Base-by-base conservation (phyloP, 2,329 filamentous ascomycete genomes). In the Aspergillus viridinutans region DNA sequence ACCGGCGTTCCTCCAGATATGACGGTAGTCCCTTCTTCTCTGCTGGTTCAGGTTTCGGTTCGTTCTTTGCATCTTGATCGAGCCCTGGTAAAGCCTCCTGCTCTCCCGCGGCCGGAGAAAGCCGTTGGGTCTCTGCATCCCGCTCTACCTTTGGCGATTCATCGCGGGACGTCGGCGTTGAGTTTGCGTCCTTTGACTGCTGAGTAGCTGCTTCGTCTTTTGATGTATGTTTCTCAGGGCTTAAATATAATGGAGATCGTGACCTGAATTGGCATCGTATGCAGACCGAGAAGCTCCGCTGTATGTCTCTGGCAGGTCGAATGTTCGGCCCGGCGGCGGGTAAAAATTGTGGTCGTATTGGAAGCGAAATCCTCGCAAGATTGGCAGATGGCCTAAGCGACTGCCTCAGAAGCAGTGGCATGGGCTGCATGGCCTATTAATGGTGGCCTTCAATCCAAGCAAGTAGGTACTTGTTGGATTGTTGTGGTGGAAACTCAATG, bases 1-100 rank as follows among this genome's bases (percentile, higher is more conserved):
- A 86, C 71, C 85, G 75, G 52, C 80, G 79, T 17, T 75, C 72
- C 57, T 75, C 72, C 50, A 72, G 26, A 56, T 72, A 71, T 0
- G 72, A 75, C 6, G 72, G 72, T 6, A 75, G 64, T 12, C 69
- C 66, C 6, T 66, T 64, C 9, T 40, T 56, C 45, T 52, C 52
- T n/a, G 52, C 32, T 2, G 17, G 32, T 14, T 55, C 48, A 1
- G 45, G 7, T 47, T 23, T 54, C 8, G 26, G 35, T 25, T 59
- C 53, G 28, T 55, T 26, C 43, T 56, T 57, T 29, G 25, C 52
- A 52, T 63, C 50, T 51, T 52, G 45, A 23, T 60, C 57, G 42
- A 57, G 49, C 38, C 20, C 21, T 58, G 49, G 5, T n/a, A 54
- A 56, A 40, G 56, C 58, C 32, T 64, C 61, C 40, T 45, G 56